A percentile compares a stretch with the other conserved stretches of the same genome.
phyloP scores from a whole-genome alignment of 1,284 basidiomycete species.

The Bondarzewia mesenterica region DNA sequence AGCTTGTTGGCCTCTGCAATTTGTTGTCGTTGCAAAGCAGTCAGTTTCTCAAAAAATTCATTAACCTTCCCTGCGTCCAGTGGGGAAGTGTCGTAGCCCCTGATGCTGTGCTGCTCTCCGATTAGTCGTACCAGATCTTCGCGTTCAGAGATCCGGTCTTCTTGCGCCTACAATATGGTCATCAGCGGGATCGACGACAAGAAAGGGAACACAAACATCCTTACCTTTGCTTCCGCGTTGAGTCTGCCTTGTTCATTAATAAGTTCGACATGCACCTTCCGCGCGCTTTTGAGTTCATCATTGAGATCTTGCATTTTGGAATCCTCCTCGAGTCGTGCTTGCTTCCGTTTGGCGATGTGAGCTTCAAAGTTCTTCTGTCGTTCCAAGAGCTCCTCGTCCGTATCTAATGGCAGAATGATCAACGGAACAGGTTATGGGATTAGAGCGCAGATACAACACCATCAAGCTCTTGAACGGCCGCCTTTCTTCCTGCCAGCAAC shows the following conservation, averaged over 20 bases:
- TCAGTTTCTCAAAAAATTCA: conserved; percentile 60
- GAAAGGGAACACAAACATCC: conserved; percentile 8
- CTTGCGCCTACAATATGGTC: conserved; percentile 54
- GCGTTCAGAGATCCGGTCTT: conserved; percentile 63
- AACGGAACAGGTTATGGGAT: no score
- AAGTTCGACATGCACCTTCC: conserved; percentile 47
- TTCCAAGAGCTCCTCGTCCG: conserved; percentile 67
- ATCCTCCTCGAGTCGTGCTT: conserved; percentile 39
- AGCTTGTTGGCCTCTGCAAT: conserved; percentile 48
- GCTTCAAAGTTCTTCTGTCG: conserved; percentile 70
- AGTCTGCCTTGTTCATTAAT: conserved; percentile 55
- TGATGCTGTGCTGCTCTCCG: conserved; percentile 60
- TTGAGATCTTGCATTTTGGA: conserved; percentile 52
- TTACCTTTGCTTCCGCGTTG: conserved; percentile 56
- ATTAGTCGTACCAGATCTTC: conserved; percentile 72
- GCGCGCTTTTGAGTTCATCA: conserved; percentile 49
- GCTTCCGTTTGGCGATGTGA: conserved; percentile 48
- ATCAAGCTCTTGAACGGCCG: not conserved
- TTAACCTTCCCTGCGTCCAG: conserved; percentile 60
- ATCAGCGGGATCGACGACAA: not conserved
- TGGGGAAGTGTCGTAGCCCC: conserved; percentile 63
- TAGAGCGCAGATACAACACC: not conserved
- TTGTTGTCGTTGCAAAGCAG: conserved; percentile 50
- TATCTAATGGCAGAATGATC: no score
- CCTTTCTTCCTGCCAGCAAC: conserved; percentile 43